Evolutionary conservation across 352 stramenopile species (phyloP).

Genomic region (Pythium volutum): DNA sequence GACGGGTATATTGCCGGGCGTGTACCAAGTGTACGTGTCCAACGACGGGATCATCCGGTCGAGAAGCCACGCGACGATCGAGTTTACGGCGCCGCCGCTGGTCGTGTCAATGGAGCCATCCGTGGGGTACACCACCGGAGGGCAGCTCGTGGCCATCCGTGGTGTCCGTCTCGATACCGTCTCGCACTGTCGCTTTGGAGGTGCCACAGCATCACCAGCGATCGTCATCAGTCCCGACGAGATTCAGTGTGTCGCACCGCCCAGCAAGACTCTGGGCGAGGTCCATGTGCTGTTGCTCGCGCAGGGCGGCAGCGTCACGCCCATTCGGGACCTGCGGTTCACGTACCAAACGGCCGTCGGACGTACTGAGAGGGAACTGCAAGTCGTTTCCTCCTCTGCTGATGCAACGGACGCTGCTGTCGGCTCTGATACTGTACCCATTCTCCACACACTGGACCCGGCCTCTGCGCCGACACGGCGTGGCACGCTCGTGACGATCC

Average conservation of each 20-base stretch:
- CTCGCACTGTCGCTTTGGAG: slow-evolving; percentile 74
- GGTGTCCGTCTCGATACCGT: slow-evolving; percentile 52
- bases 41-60: slow-evolving; percentile 53
- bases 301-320: slow-evolving; percentile 35
- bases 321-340: slow-evolving; percentile 36
- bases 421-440: slow-evolving; percentile 3
- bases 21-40: slow-evolving; percentile 38
- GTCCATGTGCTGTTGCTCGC: slow-evolving; percentile 43
- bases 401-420: not conserved
- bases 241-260: slow-evolving; percentile 24
- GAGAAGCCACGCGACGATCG: slow-evolving; percentile 29
- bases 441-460: slow-evolving; percentile 19
- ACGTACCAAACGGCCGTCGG: slow-evolving; percentile 35
- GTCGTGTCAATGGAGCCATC: slow-evolving; percentile 38
- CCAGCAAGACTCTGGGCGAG: slow-evolving; percentile 24
- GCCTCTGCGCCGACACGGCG: slow-evolving; percentile 23
- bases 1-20: slow-evolving; percentile 18
- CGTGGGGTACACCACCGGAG: slow-evolving; percentile 33
- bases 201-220: slow-evolving; percentile 21
- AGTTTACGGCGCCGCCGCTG: slow-evolving; percentile 48
- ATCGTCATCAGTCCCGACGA: slow-evolving; percentile 9
- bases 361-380: slow-evolving; percentile 18
- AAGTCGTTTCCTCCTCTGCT: not conserved
- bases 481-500: slow-evolving; percentile 71
- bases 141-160: slow-evolving; percentile 37